Evolutionary conservation across 805 yeast genomes (phyloP).

Genomic region (Candida pini): DNA sequence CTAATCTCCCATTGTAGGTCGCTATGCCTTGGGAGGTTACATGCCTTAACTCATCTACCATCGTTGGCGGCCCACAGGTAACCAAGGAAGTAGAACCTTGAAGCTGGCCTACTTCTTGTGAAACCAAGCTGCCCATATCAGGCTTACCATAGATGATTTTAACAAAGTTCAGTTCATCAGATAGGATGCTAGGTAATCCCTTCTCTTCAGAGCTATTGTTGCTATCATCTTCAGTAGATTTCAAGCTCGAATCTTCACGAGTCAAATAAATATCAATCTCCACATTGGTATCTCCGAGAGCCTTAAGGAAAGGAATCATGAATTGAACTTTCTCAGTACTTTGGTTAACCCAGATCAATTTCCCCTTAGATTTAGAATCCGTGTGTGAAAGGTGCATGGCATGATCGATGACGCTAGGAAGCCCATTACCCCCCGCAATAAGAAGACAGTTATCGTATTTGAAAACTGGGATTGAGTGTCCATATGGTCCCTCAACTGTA

Average conservation of each 20-base stretch:
- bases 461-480: conserved; percentile 41
- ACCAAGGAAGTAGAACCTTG: conserved; percentile 34
- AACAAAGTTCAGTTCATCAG: conserved; percentile 23
- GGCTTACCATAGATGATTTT: conserved; percentile 39
- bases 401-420: conserved; percentile 48
- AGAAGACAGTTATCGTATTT: conserved; percentile 47
- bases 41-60: conserved; percentile 48
- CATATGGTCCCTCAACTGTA: conserved; percentile 67
- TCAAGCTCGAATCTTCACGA: conserved; percentile 19
- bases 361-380: conserved; percentile 23
- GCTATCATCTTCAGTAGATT: conserved; percentile 5
- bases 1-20: conserved; percentile 44
- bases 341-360: conserved; percentile 58
- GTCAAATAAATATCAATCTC: conserved; percentile 34
- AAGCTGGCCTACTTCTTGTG: conserved; percentile 28
- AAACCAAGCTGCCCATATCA: conserved; percentile 27
- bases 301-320: conserved; percentile 35
- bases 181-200: conserved; percentile 28
- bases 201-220: conserved; percentile 5
- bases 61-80: conserved; percentile 41
- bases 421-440: conserved; percentile 68
- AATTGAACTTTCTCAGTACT: conserved; percentile 40
- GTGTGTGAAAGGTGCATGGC: conserved; percentile 26
- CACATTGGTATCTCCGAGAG: conserved; percentile 24
- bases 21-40: conserved; percentile 39